Evolutionary conservation across 768 basidiomycete genomes (phyloP), one percentile per base, ranked within the genome.

Genomic region (Xanthoconium purpureum): DNA sequence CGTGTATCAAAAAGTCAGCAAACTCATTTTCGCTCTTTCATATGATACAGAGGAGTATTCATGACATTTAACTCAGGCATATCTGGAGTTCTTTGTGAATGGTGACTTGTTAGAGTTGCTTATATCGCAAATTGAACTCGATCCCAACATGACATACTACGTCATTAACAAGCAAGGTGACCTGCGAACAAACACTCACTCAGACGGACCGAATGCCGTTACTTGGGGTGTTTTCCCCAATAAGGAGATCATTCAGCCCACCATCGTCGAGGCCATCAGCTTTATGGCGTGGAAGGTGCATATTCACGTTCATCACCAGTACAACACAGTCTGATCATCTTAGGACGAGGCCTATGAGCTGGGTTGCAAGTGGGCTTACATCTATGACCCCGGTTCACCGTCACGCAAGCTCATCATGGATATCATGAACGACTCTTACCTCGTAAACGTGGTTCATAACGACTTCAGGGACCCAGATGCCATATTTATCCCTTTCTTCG

Each of bases 211-310:
- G 29, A 98, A 97, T 64, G 95, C 95, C n/a, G 94, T 98, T 17
- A 98, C 95, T 2, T 98, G 95, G 95, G 95, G 95, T 60, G 92
- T 97, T 10, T 98, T 96, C 80, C 93, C 95, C 6, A 91, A 92
- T 54, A 98, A 98, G 73, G 95, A 97, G 77, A 91, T 97, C 63
- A 76, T 96, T 46, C 94, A 96, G 69, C 95, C 95, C 20, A 98
- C 95, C 18, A 93, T 97, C 58, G 95, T 98, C 20, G 95, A 98
- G 71, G 92, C 94, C 4, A 89, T 96, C 64, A 95, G 93, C 68
- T 97, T 97, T 79, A 95, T 96, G 90, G 94, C 94, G 15, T 97
- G 94, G 94, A 96, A 96, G 84, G 91, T 87, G 50, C 40, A 79
- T 71, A 20, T 49, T 48, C 3, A 17, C 2, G 47, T 33, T 10